These are phyloP conservation scores for Tuber brumale DNA, from an alignment of 495 filamentous ascomycete species.

Conservation along the genomic window DNA sequence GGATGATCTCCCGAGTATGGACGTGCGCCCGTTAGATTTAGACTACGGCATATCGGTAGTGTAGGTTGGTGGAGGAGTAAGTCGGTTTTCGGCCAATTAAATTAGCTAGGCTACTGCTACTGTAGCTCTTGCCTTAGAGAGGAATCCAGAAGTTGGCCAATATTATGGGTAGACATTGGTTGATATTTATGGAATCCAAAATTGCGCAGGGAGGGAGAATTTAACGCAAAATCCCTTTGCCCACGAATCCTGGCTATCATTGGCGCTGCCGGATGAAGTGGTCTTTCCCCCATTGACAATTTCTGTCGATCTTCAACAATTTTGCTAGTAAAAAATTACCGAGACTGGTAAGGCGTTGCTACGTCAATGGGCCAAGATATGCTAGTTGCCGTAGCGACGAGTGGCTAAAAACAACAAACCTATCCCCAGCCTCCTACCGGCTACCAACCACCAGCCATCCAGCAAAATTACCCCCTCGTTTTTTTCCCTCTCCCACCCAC, in stretches of 20 bases:
- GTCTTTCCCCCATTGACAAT: background rate
- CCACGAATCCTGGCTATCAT: background rate
- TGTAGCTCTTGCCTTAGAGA: too few relatives aligned
- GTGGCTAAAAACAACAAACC: background rate
- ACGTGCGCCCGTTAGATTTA: too few relatives aligned
- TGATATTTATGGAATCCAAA: background rate
- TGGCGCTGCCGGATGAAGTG: background rate
- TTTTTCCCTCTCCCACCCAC: background rate
- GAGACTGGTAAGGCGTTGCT: background rate
- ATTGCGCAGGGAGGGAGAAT: background rate
- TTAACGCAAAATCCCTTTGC: too few relatives aligned
- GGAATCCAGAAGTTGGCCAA: background rate
- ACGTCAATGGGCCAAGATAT: background rate
- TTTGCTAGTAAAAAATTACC: background rate
- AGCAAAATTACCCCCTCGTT: background rate
- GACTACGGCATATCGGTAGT: too few relatives aligned
- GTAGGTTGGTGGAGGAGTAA: too few relatives aligned
- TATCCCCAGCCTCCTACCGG: background rate
- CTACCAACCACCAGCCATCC: constrained; percentile 4
- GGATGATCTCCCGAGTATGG: too few relatives aligned
- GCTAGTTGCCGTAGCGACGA: background rate
- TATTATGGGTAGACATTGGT: background rate
- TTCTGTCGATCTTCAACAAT: background rate
- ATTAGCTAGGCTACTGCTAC: too few relatives aligned
- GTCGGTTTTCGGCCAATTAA: too few relatives aligned